These are phyloP conservation scores for Dactylellina parvicollis DNA, from an alignment of 2,329 filamentous ascomycete genomes.

Conservation along the genomic window DNA sequence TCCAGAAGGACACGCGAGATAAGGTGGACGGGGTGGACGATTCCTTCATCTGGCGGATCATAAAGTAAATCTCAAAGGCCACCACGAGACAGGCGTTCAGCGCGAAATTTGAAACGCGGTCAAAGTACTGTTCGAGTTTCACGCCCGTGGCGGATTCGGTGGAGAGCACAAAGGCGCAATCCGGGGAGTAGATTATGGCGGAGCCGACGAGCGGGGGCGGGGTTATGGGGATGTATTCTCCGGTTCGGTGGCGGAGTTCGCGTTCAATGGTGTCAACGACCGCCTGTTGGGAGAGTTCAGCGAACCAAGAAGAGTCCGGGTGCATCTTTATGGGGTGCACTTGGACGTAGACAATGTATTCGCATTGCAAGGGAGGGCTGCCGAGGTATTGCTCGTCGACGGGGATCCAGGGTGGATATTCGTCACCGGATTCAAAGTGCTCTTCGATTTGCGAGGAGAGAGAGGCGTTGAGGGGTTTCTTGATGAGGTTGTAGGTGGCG, in stretches of 20 bases:
- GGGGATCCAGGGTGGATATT: slow-evolving; percentile 78
- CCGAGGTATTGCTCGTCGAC: slow-evolving; percentile 61
- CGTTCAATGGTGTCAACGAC: slow-evolving; percentile 66
- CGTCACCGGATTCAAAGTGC: slow-evolving; percentile 69
- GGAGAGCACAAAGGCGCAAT: slow-evolving; percentile 72
- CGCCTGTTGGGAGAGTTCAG: slow-evolving; percentile 54
- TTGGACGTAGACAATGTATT: slow-evolving; percentile 87
- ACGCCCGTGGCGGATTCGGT: slow-evolving; percentile 69
- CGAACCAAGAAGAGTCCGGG: slow-evolving; percentile 23
- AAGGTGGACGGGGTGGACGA: slow-evolving; percentile 74
- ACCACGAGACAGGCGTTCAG: slow-evolving; percentile 69
- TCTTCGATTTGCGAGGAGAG: slow-evolving; percentile 74
- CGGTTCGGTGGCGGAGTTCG: slow-evolving; percentile 71
- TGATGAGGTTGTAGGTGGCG: slow-evolving; percentile 65
- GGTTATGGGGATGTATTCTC: slow-evolving; percentile 67
- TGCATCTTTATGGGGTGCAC: slow-evolving; percentile 67
- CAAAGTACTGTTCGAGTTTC: slow-evolving; percentile 71
- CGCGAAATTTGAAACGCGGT: slow-evolving; percentile 70
- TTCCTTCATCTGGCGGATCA: slow-evolving; percentile 73
- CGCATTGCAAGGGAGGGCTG: slow-evolving; percentile 79
- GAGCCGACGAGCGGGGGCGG: slow-evolving; percentile 71
- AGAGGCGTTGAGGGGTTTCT: slow-evolving; percentile 75
- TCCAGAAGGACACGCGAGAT: slow-evolving; percentile 73
- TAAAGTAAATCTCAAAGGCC: slow-evolving; percentile 70
- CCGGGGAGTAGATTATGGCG: slow-evolving; percentile 73